Conservation (phyloP, 306 rosid species). For the Vicia villosa region DNA sequence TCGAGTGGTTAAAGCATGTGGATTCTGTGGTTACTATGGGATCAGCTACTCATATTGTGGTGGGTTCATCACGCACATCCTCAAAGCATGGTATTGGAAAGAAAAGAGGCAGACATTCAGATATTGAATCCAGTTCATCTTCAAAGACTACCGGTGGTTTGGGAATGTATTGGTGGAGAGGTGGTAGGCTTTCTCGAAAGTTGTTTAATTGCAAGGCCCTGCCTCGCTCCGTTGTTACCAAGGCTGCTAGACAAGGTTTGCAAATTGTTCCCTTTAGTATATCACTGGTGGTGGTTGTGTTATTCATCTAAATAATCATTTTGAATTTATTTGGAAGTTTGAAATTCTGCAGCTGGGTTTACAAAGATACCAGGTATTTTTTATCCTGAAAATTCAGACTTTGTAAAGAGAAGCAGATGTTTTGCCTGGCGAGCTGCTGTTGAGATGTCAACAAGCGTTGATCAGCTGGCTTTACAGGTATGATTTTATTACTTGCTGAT, state of each 20-base stretch:
- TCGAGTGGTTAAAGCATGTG: constrained; percentile 85
- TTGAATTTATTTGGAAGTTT: constrained; percentile 53
- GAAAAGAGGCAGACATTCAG: constrained; percentile 68
- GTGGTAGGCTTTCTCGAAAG: constrained; percentile 87
- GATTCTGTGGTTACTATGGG: constrained; percentile 85
- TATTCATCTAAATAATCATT: constrained; percentile 47
- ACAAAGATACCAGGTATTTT: constrained; percentile 75
- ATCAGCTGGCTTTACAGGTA: constrained; percentile 95
- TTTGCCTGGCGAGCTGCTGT: constrained; percentile 93
- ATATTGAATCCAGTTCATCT: constrained; percentile 63
- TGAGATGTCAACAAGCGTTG: constrained; percentile 76
- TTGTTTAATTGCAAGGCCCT: constrained; percentile 81
- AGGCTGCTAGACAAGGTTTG: constrained; percentile 96
- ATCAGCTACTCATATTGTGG: constrained; percentile 77
- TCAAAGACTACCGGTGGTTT: constrained; percentile 69
- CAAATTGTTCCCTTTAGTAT: constrained; percentile 34
- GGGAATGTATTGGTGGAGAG: constrained; percentile 95
- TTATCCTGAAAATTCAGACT: constrained; percentile 95
- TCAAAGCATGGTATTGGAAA: constrained; percentile 64
- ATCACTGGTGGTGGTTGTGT: constrained; percentile 34
- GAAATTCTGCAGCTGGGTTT: constrained; percentile 82
- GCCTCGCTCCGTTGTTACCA: constrained; percentile 74
- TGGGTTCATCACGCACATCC: constrained; percentile 59
- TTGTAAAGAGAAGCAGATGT: constrained; percentile 76
- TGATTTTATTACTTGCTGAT: constrained; percentile 25